Conservation (phyloP, 768 basidiomycete species). For the button mushroom (Agaricus bisporus) region DNA sequence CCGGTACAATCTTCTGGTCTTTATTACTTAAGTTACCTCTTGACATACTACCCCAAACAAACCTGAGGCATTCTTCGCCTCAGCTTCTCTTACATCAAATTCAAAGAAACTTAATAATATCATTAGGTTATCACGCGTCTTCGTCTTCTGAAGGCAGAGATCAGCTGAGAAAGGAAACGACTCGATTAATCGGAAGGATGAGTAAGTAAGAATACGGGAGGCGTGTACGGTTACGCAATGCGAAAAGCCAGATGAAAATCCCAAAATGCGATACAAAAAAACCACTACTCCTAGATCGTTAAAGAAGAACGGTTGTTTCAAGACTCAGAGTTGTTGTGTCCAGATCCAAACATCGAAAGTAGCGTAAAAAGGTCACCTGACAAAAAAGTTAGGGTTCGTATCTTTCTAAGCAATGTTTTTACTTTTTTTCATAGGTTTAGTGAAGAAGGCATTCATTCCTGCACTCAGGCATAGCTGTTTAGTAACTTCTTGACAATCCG, state of each 20-base stretch:
- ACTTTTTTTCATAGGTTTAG: constrained; percentile 66
- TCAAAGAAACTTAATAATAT: too few relatives aligned
- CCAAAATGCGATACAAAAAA: background rate
- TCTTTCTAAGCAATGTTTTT: constrained; percentile 10
- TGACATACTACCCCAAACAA: too few relatives aligned
- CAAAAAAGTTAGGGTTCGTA: background rate
- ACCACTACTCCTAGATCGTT: background rate
- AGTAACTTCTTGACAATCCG: constrained; percentile 73
- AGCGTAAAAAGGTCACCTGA: constrained; percentile 49
- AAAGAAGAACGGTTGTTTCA: background rate
- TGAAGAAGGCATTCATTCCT: constrained; percentile 74
- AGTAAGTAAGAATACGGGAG: background rate
- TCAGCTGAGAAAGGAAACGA: too few relatives aligned
- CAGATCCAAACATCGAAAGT: constrained; percentile 46
- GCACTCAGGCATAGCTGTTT: constrained; percentile 72
- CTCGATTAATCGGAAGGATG: too few relatives aligned
- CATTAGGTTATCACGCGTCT: too few relatives aligned
- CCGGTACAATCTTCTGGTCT: too few relatives aligned
- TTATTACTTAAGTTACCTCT: too few relatives aligned
- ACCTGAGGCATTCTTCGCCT: too few relatives aligned
- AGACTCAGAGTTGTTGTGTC: constrained; percentile 6
- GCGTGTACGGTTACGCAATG: background rate
- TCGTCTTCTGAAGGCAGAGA: too few relatives aligned
- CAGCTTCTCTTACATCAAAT: too few relatives aligned
- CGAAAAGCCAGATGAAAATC: background rate